Base-by-base conservation (phyloP, 352 stramenopile species). In the Pythium brachiatum region DNA sequence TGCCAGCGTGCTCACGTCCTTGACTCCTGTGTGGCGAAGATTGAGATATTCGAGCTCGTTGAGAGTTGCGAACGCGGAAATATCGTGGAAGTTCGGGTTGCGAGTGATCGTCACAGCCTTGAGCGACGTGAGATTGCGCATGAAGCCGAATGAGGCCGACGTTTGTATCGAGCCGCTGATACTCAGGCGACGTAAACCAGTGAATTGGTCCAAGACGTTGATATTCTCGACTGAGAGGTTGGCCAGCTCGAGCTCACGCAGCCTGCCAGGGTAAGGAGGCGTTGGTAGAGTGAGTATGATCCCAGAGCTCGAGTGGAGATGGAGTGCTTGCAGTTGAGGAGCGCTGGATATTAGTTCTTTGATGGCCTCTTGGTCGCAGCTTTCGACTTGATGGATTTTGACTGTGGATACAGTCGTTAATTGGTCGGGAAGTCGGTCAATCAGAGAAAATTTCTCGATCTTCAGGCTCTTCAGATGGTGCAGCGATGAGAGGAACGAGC, bases 41-140 rank as follows among this genome's bases (percentile, higher is more conserved):
- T 38, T 63, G 18, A 63, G 46, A 0, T 51, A 23, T 23, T 63
- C 31, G 21, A 63, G 57, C 2, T 55, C 11, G 0, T 2, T 5
- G 0, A 63, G 34, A 21, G 36, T n/a, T 11, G 23, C 8, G 3
- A 63, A 2, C 1, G 32, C 7, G 7, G 57, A 21, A 25, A 63
- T 2, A 46, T 56, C 46, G 44, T 63, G 5, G 32, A 63, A 63
- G 13, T 48, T 46, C 43, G 57, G 25, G 57, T 63, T 63, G 13
- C 47, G 44, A 50, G 44, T 57, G 21, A 63, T 53, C 31, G 32
- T 56, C 31, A 63, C 31, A 1, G 57, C 18, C 46, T 36, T 52
- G 31, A 63, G 46, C 31, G 21, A 38, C 8, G 32, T 1, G 12
- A 44, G 51, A n/a, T 38, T 16, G 9, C 20, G 44, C 13, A 63